Evolutionary conservation across 2,329 filamentous ascomycete species (phyloP).

Genomic region (Bipolaris oryzae): DNA sequence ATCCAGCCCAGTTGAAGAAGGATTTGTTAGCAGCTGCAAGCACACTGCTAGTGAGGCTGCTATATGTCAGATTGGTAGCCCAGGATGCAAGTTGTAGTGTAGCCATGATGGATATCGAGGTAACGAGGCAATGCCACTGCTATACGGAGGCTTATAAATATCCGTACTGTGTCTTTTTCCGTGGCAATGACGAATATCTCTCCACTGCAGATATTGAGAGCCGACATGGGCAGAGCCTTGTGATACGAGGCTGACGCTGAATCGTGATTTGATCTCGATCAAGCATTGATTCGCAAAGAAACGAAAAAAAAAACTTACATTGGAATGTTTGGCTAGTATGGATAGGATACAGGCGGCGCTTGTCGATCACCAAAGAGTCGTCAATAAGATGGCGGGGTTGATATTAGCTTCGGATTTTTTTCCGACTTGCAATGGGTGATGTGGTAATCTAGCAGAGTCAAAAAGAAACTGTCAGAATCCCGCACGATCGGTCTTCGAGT

Average conservation of each 20-base stretch:
- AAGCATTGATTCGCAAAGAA: neutral
- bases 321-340: neutral
- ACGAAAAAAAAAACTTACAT: neutral
- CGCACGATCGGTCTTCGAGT: neutral
- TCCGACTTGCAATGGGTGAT: neutral
- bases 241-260: neutral
- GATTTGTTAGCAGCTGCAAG: neutral
- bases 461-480: neutral
- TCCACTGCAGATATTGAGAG: neutral
- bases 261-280: neutral
- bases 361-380: neutral
- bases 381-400: neutral
- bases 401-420: neutral
- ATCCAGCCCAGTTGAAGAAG: constrained; percentile 1
- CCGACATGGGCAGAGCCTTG: neutral
- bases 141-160: neutral
- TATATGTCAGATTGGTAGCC: neutral
- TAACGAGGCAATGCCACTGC: neutral
- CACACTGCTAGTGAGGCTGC: neutral
- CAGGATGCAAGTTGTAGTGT: neutral
- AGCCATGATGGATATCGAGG: neutral
- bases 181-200: neutral
- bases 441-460: neutral
- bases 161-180: neutral
- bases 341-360: neutral